Evolutionary conservation across 345 rosid species (phyloP), one percentile per base, ranked within the genome.

Genomic region (Acer yangbiense): DNA sequence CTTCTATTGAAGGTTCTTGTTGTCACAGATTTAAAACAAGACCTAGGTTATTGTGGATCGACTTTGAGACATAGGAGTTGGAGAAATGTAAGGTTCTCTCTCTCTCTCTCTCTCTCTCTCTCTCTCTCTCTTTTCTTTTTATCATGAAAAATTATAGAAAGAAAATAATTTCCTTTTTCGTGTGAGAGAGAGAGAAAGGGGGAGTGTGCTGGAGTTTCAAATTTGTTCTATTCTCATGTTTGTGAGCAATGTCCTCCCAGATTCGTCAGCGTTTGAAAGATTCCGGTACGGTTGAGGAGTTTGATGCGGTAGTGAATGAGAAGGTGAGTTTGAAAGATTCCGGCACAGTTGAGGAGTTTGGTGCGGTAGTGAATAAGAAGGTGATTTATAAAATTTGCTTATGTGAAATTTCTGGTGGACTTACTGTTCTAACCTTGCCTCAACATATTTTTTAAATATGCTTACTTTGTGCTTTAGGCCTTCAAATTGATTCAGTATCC

Each of bases 21-120:
- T 80, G 87, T 96, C 79, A 84, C 98, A 76, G 98, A 96, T 87
- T 80, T 96, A 69, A 96, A 96, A 84, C 87, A 78, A 52, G 89
- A 85, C 84, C 95, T 96, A 77, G 98, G 97, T 74, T 94, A 96
- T 78, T 75, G 69, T 46, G 91, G 97, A 82, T 77, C 87, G 62
- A 73, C 76, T 58, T 50, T 82, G 23, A 91, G 91, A 61, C 95
- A 94, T 77, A 90, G 84, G 82, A 89, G 94, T 78, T 96, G 98
- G 99, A 92, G 95, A 89, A 83, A 79, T 83, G 98, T 94, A 87
- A 86, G 82, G 63, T 41, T 57, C 32, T 21, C 29, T n/a, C 23
- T 13, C 11, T 62, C 57, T 69, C 72, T 35, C 7, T 16, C 44
- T 23, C 35, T 4, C 5, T 32, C 39, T 35, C 39, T 50, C 23